phyloP scores from a whole-genome alignment of 352 stramenopile species.

The Pythium periplocum region DNA sequence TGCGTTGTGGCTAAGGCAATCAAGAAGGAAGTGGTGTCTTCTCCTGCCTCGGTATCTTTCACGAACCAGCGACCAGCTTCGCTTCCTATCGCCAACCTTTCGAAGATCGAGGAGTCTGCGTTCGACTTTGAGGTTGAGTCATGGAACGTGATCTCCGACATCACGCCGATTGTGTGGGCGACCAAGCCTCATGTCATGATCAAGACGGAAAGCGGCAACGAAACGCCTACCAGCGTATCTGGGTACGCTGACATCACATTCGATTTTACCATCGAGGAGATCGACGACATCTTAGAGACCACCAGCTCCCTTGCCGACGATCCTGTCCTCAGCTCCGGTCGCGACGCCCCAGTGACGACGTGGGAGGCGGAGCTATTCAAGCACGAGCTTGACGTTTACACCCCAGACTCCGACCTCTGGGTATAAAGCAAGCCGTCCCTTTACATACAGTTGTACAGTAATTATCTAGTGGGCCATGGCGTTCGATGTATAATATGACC shows the following conservation, averaged over 20 bases:
- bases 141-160: slow-evolving; percentile 17
- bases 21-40: slow-evolving; percentile 8
- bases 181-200: slow-evolving; percentile 11
- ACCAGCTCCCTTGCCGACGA: background rate
- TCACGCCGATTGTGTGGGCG: slow-evolving; percentile 17
- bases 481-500: no score
- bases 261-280: slow-evolving; percentile 24
- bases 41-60: background rate
- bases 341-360: background rate
- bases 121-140: slow-evolving; percentile 25
- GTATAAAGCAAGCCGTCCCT: background rate
- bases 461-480: no score
- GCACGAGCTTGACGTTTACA: slow-evolving; percentile 22
- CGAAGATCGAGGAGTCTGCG: slow-evolving; percentile 5
- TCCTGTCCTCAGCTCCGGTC: no score
- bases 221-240: slow-evolving; percentile 17
- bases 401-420: slow-evolving; percentile 23
- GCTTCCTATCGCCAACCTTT: slow-evolving; percentile 9
- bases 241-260: slow-evolving; percentile 15
- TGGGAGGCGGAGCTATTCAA: slow-evolving; percentile 16
- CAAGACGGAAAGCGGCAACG: slow-evolving; percentile 20
- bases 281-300: slow-evolving; percentile 21
- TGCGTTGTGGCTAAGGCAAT: slow-evolving; percentile 2
- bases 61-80: background rate
- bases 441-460: no score